Conservation (phyloP, 2,329 filamentous ascomycete genomes). For the Ophiostoma novo-ulmi region DNA sequence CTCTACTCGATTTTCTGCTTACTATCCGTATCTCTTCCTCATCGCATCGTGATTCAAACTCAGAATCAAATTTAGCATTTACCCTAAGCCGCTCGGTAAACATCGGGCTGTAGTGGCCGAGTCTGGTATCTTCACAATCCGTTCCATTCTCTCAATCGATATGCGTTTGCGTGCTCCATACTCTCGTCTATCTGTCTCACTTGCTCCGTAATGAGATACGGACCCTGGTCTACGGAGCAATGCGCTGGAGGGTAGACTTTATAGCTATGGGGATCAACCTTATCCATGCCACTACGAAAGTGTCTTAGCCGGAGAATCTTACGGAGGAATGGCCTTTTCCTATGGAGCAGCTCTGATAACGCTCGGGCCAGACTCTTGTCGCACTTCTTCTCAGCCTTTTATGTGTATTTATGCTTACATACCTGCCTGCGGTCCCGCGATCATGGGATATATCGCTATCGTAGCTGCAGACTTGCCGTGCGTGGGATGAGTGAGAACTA, state of each 20-base stretch:
- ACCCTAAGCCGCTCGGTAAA: conserved; percentile 5
- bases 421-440: neutral
- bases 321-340: conserved; percentile 4
- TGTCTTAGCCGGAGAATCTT: neutral
- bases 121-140: neutral
- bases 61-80: neutral
- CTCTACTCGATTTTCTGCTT: neutral
- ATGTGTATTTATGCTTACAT: neutral
- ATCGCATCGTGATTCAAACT: neutral
- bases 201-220: conserved; percentile 6
- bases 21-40: neutral
- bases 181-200: neutral
- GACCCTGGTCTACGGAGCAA: conserved; percentile 3
- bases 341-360: neutral
- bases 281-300: neutral
- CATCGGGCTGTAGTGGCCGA: neutral
- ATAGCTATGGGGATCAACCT: neutral
- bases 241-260: neutral
- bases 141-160: neutral
- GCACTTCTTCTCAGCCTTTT: neutral
- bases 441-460: neutral
- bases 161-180: neutral
- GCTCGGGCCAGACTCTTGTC: neutral
- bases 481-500: conserved; percentile 10
- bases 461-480: neutral